Evolutionary conservation across 139 green algal species (phyloP).

Genomic region (Chlorella vulgaris): DNA sequence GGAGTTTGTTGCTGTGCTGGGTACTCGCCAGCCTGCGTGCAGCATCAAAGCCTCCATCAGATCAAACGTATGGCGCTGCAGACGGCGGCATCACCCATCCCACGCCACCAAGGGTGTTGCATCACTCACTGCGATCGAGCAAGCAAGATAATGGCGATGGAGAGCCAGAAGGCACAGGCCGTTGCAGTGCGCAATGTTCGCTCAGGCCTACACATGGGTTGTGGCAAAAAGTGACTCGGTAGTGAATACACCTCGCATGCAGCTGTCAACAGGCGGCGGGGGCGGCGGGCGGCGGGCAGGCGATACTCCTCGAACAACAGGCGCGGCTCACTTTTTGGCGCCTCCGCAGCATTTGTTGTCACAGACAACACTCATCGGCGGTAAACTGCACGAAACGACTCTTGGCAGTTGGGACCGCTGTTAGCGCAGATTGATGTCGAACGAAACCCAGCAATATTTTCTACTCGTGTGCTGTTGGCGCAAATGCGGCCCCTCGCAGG

Average conservation of each 20-base stretch:
- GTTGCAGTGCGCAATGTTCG: not conserved
- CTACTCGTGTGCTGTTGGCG: no score
- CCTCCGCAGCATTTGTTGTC: no score
- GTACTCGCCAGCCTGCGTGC: not conserved
- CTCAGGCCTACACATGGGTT: not conserved
- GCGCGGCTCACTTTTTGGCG: no score
- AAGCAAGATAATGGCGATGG: not conserved
- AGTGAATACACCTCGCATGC: not conserved
- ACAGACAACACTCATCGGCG: no score
- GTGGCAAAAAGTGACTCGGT: not conserved
- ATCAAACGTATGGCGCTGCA: not conserved
- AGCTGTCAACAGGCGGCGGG: not conserved
- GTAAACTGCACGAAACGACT: no score
- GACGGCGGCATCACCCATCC: not conserved
- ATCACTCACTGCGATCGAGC: not conserved
- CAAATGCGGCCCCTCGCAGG: no score
- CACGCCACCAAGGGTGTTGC: not conserved
- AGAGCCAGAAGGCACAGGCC: not conserved
- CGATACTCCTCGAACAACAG: no score
- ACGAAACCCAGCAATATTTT: no score
- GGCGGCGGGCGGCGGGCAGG: not conserved
- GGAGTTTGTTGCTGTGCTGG: not conserved
- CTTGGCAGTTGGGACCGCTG: no score
- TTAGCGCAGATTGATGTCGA: no score
- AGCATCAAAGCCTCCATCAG: no score